phyloP scores from a whole-genome alignment of 495 filamentous ascomycete species.

The Podospora comata region DNA sequence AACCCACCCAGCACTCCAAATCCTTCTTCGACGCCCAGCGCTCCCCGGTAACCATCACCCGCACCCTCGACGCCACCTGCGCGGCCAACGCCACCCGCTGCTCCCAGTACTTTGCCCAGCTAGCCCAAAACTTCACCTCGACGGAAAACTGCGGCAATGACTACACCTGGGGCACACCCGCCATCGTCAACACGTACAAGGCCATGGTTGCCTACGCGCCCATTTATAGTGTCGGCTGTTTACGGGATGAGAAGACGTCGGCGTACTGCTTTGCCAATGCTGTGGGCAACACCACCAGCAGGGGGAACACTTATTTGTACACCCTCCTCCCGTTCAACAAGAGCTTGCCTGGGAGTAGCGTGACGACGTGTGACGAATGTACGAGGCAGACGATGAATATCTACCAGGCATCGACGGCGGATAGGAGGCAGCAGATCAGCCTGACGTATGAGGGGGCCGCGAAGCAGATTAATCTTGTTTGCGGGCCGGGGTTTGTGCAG shows the following conservation, averaged over 20 bases:
- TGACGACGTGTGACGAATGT: constrained; percentile 68
- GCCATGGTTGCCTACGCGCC: constrained; percentile 71
- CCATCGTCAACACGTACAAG: constrained; percentile 62
- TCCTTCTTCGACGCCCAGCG: constrained; percentile 73
- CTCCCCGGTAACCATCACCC: constrained; percentile 62
- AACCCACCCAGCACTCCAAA: constrained; percentile 46
- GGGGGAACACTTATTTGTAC: constrained; percentile 73
- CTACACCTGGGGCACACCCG: constrained; percentile 58
- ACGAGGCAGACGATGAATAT: constrained; percentile 66
- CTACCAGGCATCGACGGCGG: constrained; percentile 59
- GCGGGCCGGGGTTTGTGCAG: constrained; percentile 62
- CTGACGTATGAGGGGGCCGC: constrained; percentile 62
- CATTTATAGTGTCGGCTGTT: constrained; percentile 75
- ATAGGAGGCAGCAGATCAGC: constrained; percentile 55
- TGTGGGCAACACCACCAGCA: constrained; percentile 66
- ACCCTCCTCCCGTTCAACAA: constrained; percentile 71
- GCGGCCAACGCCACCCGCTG: constrained; percentile 58
- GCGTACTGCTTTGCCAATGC: constrained; percentile 80
- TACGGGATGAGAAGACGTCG: constrained; percentile 53
- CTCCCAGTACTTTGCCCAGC: constrained; percentile 52
- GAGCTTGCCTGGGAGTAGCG: constrained; percentile 56
- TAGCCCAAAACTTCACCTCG: constrained; percentile 58
- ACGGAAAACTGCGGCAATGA: constrained; percentile 67
- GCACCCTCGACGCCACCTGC: constrained; percentile 70
- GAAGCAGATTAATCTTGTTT: constrained; percentile 59